Evolutionary conservation across 192 early-diverging fungal species (phyloP).

Genomic region (Coemansia brasiliensis): DNA sequence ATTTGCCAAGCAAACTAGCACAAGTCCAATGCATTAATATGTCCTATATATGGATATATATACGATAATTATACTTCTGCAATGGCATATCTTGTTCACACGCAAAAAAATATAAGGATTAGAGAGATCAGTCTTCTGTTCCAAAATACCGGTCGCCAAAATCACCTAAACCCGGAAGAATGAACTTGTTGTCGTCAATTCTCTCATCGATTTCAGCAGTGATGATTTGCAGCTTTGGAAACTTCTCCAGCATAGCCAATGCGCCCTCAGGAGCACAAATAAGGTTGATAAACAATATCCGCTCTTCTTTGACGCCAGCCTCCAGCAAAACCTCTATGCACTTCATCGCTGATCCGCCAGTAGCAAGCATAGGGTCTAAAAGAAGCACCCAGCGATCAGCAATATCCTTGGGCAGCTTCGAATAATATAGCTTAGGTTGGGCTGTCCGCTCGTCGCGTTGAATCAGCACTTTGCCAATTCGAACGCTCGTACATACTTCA

Average conservation of each 20-base stretch:
- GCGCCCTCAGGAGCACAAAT: slow-evolving; percentile 86
- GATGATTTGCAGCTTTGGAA: slow-evolving; percentile 83
- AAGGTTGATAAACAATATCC: slow-evolving; percentile 90
- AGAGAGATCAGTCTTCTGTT: slow-evolving; percentile 57
- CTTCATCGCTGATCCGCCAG: slow-evolving; percentile 91
- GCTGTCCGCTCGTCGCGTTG: slow-evolving; percentile 95
- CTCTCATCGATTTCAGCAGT: slow-evolving; percentile 84
- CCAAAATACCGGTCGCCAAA: slow-evolving; percentile 92
- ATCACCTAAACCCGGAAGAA: slow-evolving; percentile 88
- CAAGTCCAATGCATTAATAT: too few species aligned
- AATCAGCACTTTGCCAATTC: slow-evolving; percentile 95
- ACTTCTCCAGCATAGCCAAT: slow-evolving; percentile 63
- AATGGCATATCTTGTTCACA: too few species aligned
- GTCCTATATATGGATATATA: too few species aligned
- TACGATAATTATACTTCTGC: too few species aligned
- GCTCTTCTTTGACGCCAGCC: slow-evolving; percentile 79
- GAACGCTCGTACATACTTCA: slow-evolving; percentile 82
- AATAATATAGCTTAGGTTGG: slow-evolving; percentile 86
- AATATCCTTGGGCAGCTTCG: slow-evolving; percentile 89
- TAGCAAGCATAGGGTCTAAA: slow-evolving; percentile 96
- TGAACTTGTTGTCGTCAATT: slow-evolving; percentile 81
- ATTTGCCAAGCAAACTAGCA: too few species aligned
- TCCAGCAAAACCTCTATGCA: slow-evolving; percentile 86
- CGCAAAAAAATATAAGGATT: too few species aligned
- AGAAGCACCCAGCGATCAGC: slow-evolving; percentile 78